phyloP scores from a whole-genome alignment of 164 flowering plant species.

The Chloranthus sessilifolius region DNA sequence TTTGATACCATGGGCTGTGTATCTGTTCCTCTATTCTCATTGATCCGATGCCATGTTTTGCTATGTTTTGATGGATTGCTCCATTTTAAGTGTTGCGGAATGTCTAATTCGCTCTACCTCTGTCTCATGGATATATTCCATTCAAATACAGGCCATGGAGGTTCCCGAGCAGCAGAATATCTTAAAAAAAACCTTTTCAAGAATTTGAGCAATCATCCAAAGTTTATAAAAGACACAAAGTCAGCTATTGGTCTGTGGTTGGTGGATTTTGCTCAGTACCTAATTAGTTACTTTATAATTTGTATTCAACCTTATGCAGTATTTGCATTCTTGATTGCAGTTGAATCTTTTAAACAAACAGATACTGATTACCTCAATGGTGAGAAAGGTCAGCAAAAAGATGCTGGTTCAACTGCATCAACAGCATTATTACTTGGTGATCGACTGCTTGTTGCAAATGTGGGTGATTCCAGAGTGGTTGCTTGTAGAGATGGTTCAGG shows the following conservation, averaged over 20 bases:
- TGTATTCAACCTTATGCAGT: not conserved
- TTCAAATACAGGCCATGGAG: slow-evolving; percentile 67
- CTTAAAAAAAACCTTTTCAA: slow-evolving; percentile 70
- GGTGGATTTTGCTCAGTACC: slow-evolving; percentile 2
- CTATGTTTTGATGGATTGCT: too few relatives aligned
- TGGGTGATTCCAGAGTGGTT: slow-evolving; percentile 87
- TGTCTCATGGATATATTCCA: too few relatives aligned
- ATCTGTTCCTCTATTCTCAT: too few relatives aligned
- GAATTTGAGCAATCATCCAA: slow-evolving; percentile 64
- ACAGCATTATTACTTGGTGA: slow-evolving; percentile 59
- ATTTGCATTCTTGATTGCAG: slow-evolving; percentile 30
- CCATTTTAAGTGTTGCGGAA: too few relatives aligned
- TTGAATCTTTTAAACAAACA: slow-evolving; percentile 60
- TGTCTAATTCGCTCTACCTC: too few relatives aligned
- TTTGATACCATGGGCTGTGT: too few relatives aligned
- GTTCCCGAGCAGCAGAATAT: slow-evolving; percentile 70
- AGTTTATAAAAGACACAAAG: slow-evolving; percentile 62
- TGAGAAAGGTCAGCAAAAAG: slow-evolving; percentile 60
- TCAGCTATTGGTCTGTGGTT: slow-evolving; percentile 63
- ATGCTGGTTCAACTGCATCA: slow-evolving; percentile 86
- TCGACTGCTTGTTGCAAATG: slow-evolving; percentile 71
- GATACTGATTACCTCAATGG: slow-evolving; percentile 61
- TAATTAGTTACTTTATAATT: not conserved
- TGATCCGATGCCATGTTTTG: too few relatives aligned
- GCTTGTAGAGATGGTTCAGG: slow-evolving; percentile 73